phyloP scores from a whole-genome alignment of 2,329 filamentous ascomycete genomes.

The Penicillium occitanis region DNA sequence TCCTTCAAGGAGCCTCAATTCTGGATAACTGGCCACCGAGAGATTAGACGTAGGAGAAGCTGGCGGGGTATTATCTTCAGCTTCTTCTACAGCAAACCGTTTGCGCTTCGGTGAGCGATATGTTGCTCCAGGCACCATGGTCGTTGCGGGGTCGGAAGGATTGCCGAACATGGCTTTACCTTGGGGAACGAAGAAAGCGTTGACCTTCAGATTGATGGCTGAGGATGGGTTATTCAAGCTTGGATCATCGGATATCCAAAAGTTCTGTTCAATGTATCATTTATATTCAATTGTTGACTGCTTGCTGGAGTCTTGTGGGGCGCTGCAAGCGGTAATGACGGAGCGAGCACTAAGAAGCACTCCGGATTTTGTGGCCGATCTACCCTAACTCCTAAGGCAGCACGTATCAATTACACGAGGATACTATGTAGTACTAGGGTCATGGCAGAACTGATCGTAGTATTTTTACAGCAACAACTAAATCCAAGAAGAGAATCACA shows the following conservation, averaged over 20 bases:
- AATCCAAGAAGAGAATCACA: slow-evolving; percentile 6
- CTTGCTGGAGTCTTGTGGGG: slow-evolving; percentile 4
- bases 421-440: neutral
- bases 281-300: neutral
- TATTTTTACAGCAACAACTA: slow-evolving; percentile 21
- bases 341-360: neutral
- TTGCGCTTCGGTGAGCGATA: slow-evolving; percentile 38
- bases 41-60: slow-evolving; percentile 36
- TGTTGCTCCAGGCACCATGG: slow-evolving; percentile 32
- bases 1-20: slow-evolving; percentile 33
- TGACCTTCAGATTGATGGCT: neutral
- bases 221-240: neutral
- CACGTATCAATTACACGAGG: neutral
- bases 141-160: slow-evolving; percentile 28
- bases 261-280: neutral
- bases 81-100: slow-evolving; percentile 33
- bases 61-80: slow-evolving; percentile 30
- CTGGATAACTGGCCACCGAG: slow-evolving; percentile 34
- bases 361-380: neutral
- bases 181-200: neutral
- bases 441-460: slow-evolving; percentile 6
- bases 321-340: slow-evolving; percentile 3
- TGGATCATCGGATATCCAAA: neutral
- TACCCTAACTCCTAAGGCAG: neutral
- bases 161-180: slow-evolving; percentile 8